Evolutionary conservation across 2,329 filamentous ascomycete genomes (phyloP).

Genomic region (Camptophora hylomeconis): DNA sequence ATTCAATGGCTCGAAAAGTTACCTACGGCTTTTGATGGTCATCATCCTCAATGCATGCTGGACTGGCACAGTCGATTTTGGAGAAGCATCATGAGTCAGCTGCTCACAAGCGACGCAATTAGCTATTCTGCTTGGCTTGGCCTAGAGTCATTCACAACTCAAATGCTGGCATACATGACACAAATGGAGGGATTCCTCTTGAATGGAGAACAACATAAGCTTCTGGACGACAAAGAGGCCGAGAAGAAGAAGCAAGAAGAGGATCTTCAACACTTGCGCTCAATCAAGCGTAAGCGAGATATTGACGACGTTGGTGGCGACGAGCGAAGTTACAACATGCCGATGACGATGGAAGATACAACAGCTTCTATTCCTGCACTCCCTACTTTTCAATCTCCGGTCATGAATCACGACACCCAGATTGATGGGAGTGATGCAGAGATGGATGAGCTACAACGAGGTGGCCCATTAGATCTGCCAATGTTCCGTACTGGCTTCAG

Average conservation of each 20-base stretch:
- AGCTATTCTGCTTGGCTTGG: constrained; percentile 37
- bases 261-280: constrained; percentile 6
- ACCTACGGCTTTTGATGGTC: constrained; percentile 26
- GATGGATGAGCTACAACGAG: constrained; percentile 14
- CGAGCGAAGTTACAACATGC: constrained; percentile 5
- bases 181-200: constrained; percentile 17
- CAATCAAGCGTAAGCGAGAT: constrained; percentile 9
- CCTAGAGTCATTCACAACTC: constrained; percentile 16
- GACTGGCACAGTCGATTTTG: constrained; percentile 31
- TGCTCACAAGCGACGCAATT: constrained; percentile 31
- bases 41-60: constrained; percentile 32
- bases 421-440: constrained; percentile 15
- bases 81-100: constrained; percentile 30
- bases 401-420: constrained; percentile 2
- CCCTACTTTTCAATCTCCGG: constrained; percentile 2
- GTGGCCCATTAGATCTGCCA: constrained; percentile 16
- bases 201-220: constrained; percentile 11
- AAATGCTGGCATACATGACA: constrained; percentile 18
- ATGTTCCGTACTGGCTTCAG: constrained; percentile 15
- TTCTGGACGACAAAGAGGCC: constrained; percentile 13
- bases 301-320: constrained; percentile 4
- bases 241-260: constrained; percentile 13
- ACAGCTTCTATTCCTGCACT: constrained; percentile 6
- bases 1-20: constrained; percentile 31
- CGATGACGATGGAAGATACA: not conserved